These are phyloP conservation scores for Acrasis kona DNA, from an alignment of 78 protist species.

Conservation along the genomic window DNA sequence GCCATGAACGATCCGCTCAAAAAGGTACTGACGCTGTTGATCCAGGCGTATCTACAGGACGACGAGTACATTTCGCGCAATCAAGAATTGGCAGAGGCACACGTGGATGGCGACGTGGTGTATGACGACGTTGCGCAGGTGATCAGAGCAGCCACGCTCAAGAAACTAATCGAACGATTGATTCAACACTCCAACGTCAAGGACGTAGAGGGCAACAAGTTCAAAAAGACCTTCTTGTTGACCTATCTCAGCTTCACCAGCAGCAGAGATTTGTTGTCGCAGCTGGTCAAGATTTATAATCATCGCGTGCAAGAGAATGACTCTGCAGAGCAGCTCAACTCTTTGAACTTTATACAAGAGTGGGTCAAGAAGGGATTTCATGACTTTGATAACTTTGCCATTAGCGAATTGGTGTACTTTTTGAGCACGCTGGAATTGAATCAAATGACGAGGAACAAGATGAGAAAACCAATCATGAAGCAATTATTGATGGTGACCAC, in stretches of 20 bases:
- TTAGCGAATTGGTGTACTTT: not conserved
- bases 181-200: no score
- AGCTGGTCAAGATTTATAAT: not conserved
- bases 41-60: no score
- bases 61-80: no score
- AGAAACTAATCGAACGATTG: not conserved
- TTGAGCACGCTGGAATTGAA: not conserved
- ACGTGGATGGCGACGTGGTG: no score
- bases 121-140: no score
- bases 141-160: constrained; percentile 12
- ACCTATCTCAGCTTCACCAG: not conserved
- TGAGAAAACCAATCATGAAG: not conserved
- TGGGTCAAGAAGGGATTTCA: constrained; percentile 7
- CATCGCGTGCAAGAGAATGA: not conserved
- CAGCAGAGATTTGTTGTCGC: not conserved
- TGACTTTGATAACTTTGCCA: constrained; percentile 1
- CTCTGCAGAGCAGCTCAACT: not conserved
- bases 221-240: constrained; percentile 9
- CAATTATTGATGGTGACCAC: not conserved
- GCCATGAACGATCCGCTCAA: no score
- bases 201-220: not conserved
- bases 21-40: no score
- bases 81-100: no score
- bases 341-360: not conserved
- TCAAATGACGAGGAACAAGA: not conserved